A percentile compares a stretch with the other conserved stretches of the same genome.
phyloP scores from a whole-genome alignment of 2,329 filamentous ascomycete species.

The Exophiala aquamarina region DNA sequence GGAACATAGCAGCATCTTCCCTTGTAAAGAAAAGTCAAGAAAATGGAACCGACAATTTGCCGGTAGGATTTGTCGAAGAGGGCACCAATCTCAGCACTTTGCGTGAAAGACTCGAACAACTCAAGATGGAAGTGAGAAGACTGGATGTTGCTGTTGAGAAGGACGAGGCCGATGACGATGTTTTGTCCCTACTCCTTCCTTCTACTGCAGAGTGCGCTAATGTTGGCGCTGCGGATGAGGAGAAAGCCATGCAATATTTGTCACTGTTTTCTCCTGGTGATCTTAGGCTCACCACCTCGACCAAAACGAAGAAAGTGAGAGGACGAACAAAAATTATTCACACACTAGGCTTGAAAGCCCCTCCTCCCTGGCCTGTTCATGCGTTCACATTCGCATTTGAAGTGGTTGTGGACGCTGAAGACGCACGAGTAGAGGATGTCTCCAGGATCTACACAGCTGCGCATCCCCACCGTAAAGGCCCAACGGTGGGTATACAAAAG shows the following conservation, averaged over 20 bases:
- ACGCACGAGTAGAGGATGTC: slow-evolving; percentile 14
- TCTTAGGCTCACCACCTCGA: slow-evolving; percentile 17
- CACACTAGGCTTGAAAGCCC: slow-evolving; percentile 17
- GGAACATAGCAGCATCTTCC: too few species aligned
- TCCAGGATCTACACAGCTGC: slow-evolving; percentile 4
- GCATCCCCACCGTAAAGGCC: not conserved
- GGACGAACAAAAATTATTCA: slow-evolving; percentile 20
- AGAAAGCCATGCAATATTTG: slow-evolving; percentile 12
- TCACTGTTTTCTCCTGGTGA: slow-evolving; percentile 27
- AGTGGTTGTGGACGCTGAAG: slow-evolving; percentile 20
- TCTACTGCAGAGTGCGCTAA: too few species aligned
- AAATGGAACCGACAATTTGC: slow-evolving; percentile 9
- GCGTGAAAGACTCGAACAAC: slow-evolving; percentile 5
- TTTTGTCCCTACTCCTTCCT: not conserved
- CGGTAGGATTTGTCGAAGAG: slow-evolving; percentile 9
- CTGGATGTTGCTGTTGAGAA: slow-evolving; percentile 14
- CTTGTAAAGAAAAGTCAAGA: too few species aligned
- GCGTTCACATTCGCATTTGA: slow-evolving; percentile 18
- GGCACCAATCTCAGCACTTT: slow-evolving; percentile 9
- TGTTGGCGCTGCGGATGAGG: not conserved
- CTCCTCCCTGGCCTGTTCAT: slow-evolving; percentile 23
- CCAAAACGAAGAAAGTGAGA: slow-evolving; percentile 8
- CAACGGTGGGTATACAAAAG: slow-evolving; percentile 13
- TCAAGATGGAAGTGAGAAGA: slow-evolving; percentile 6
- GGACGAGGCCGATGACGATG: slow-evolving; percentile 6